Base-by-base conservation (phyloP, 1,284 basidiomycete genomes). In the Tylopilus sp. region DNA sequence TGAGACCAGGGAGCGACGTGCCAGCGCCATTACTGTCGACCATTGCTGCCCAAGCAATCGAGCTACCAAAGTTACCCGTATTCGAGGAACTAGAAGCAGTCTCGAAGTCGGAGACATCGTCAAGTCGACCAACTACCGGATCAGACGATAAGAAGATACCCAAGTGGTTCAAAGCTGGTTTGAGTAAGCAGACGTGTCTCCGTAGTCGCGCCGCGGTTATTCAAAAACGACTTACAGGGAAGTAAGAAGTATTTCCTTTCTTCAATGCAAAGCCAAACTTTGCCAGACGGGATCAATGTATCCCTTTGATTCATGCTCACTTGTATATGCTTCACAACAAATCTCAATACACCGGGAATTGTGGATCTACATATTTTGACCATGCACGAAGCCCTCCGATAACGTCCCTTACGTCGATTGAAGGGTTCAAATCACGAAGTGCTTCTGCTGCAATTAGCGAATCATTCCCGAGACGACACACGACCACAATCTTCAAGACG, bases 401-500 rank as follows among this genome's bases (percentile, higher is more conserved):
- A 3, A 95, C 74, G 65, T 95, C 92, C 54, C 73, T 78, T 15
- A 90, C 68, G 18, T 71, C 60, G n/a, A 66, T 49, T 16, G 41
- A 58, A 4, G 51, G 40, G 31, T 58, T 55, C 16, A 61, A 55
- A 21, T 59, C 69, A 57, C 77, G 73, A 29, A 96, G 62, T 1
- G 82, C 82, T 16, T 81, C 74, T 0, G 85, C 91, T 26, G 92
- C 95, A 33, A 93, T 75, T 61, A 92, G 88, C 0, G 93, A 97
- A 66, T 98, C 96, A 64, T 97, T 98, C 1, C 96, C 95, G 18
- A 93, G 74, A 19, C 92, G 78, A 67, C 95, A 98, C 30, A 97
- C 68, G 21, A 97, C 73, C 49, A 81, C 76, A 49, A 80, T 63
- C 38, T 55, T 54, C 6, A 56, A 61, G 8, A 55, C 51, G 29